These are phyloP conservation scores for Pseudogymnoascus sp. DNA, from an alignment of 2,329 filamentous ascomycete species.

Conservation along the genomic window DNA sequence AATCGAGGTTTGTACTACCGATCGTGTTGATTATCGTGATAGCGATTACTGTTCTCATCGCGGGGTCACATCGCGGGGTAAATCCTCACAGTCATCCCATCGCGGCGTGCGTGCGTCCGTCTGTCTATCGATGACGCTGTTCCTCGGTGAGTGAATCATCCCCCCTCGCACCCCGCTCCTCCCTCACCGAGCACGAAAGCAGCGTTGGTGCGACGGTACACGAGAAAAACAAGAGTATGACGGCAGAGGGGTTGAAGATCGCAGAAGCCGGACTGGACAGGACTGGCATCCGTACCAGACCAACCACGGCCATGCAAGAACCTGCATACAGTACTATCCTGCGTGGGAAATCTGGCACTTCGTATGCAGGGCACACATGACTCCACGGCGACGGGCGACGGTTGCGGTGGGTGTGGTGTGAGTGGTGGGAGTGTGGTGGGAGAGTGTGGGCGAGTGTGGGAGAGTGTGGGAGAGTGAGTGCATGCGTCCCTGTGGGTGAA, in stretches of 20 bases:
- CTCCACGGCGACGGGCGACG: background rate
- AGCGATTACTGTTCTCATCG: constrained; percentile 1
- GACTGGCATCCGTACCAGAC: background rate
- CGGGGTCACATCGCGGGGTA: constrained; percentile 8
- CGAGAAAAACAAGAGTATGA: too few species aligned
- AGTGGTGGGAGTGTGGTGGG: background rate
- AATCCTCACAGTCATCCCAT: background rate
- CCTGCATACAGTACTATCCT: background rate
- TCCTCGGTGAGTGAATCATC: background rate
- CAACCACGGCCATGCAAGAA: background rate
- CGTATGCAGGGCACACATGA: background rate
- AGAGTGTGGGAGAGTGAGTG: background rate
- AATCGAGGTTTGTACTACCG: too few species aligned
- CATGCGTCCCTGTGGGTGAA: background rate
- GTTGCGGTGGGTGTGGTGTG: background rate
- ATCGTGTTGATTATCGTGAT: background rate
- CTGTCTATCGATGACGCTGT: background rate
- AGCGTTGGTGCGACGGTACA: background rate
- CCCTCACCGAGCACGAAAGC: background rate
- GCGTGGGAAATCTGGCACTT: background rate
- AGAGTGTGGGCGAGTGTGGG: too few species aligned
- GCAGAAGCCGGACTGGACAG: too few species aligned
- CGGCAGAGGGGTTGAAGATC: background rate
- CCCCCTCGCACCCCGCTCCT: too few species aligned
- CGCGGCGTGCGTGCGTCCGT: too few species aligned